Base-by-base conservation (phyloP, 1,139 yeast genomes). In the Yamadazyma songkhlaensis region DNA sequence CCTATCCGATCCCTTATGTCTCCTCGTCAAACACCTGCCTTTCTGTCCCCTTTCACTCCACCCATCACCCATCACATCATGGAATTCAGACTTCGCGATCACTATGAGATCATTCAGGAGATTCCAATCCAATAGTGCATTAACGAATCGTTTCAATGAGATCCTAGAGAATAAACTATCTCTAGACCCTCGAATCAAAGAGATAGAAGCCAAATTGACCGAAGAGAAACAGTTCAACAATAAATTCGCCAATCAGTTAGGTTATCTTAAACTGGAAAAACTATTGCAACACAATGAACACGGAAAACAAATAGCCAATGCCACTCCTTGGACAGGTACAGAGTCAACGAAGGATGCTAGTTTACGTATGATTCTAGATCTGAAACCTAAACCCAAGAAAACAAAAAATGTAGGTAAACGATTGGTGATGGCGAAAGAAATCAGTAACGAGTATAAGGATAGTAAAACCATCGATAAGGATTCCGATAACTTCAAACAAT, bases 271-370 rank as follows among this genome's bases (percentile, higher is more conserved):
- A 38, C 63, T 60, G 50, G 71, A 66, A 38, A 50, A 49, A 0
- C 40, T 58, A 6, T 46, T 64, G n/a, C 45, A 47, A 13, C 33
- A 35, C 26, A 48, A 77, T 35, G 75, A 73, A 39, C 80, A 75
- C 29, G 70, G 80, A 0, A 60, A 66, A 40, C 81, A 78, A 1
- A 62, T 77, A 3, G 50, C 57, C 23, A 53, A 63, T 38, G 53
- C 76, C 0, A 49, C 50, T 20, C 87, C 90, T 0, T 88, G 96
- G 96, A 64, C 61, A 0, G 96, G 96, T 0, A 54, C 62, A 1
- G 95, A 86, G 48, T 46, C 65, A 1, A 50, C 53, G 0, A 47
- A 57, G 2, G 89, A 82, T 44, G 61, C 80, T 2, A 72, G 73
- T 22, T 51, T 76, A 24, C 59, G 95, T 30, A 81, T 84, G 89